Evolutionary conservation across 2,329 filamentous ascomycete genomes (phyloP).

Genomic region (Aureobasidium pullulans): DNA sequence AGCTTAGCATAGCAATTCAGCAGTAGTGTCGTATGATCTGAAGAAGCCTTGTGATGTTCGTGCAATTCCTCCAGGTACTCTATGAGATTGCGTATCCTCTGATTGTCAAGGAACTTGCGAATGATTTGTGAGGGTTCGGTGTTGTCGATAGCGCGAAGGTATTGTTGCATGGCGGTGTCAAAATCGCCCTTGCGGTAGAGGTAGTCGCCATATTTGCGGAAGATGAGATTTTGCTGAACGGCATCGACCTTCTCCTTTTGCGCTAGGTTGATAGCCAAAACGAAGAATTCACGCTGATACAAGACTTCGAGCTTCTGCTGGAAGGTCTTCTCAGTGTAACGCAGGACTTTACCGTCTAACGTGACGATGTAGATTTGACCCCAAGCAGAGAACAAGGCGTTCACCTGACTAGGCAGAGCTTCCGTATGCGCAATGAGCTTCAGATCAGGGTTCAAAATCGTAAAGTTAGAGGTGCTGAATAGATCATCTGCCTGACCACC

Average conservation of each 20-base stretch:
- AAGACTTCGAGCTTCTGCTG: conserved; percentile 88
- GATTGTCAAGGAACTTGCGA: conserved; percentile 92
- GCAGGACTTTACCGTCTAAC: conserved; percentile 82
- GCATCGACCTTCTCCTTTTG: conserved; percentile 77
- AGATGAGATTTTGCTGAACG: conserved; percentile 82
- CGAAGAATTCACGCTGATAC: conserved; percentile 88
- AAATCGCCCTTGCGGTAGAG: conserved; percentile 93
- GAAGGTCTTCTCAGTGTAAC: conserved; percentile 84
- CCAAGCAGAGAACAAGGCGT: conserved; percentile 79
- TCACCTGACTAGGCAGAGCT: conserved; percentile 71
- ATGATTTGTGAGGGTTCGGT: conserved; percentile 96
- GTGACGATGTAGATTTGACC: conserved; percentile 85
- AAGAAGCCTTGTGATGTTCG: conserved; percentile 84
- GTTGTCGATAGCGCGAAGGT: conserved; percentile 89
- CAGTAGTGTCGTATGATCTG: conserved; percentile 89
- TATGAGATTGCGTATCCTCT: conserved; percentile 94
- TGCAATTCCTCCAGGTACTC: conserved; percentile 95
- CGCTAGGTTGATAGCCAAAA: conserved; percentile 84
- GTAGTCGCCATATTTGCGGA: conserved; percentile 87
- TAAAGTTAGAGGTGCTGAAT: conserved; percentile 82
- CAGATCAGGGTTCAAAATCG: conserved; percentile 83
- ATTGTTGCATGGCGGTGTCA: conserved; percentile 98
- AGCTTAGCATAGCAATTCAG: conserved; percentile 97
- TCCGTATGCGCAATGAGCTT: conserved; percentile 87
- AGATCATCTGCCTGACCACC: conserved; percentile 65